A percentile compares a stretch with the other conserved stretches of the same genome.
Evolutionary conservation across 192 early-diverging fungal genomes (phyloP).

Genomic region (Backusella psychrophila): DNA sequence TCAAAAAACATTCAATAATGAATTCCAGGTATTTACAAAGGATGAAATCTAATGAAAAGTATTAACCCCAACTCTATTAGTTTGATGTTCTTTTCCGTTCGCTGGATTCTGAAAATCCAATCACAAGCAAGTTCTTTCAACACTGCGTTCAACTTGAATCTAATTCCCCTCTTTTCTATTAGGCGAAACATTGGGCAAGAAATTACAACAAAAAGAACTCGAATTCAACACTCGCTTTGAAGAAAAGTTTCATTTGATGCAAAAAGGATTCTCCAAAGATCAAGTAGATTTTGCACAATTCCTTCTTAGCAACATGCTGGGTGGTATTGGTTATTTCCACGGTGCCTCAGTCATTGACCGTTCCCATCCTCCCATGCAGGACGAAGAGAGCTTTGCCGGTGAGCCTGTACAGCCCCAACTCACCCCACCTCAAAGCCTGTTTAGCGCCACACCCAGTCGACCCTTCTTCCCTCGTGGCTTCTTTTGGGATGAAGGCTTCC

Average conservation of each 20-base stretch:
- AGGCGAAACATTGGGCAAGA: background rate
- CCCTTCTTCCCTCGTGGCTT: constrained; percentile 98
- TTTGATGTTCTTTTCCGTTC: constrained; percentile 58
- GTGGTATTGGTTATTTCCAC: constrained; percentile 89
- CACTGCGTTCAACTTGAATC: too few relatives aligned
- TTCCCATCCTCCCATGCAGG: constrained; percentile 59
- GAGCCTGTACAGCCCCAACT: constrained; percentile 51
- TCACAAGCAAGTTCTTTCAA: constrained; percentile 12
- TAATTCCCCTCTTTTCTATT: background rate
- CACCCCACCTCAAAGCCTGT: constrained; percentile 67
- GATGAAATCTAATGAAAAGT: background rate
- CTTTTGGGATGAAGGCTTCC: constrained; percentile 96
- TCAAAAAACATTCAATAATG: constrained; percentile 59
- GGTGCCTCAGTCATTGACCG: constrained; percentile 73
- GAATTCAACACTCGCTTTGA: constrained; percentile 78
- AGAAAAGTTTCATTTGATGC: constrained; percentile 58
- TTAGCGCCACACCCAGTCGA: constrained; percentile 81
- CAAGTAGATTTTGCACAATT: constrained; percentile 73
- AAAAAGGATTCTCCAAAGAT: constrained; percentile 61
- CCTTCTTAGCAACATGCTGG: constrained; percentile 79
- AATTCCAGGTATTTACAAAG: constrained; percentile 55
- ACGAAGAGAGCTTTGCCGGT: constrained; percentile 47
- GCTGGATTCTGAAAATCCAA: constrained; percentile 17
- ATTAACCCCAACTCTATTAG: constrained; percentile 20
- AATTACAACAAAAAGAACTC: constrained; percentile 9